These are phyloP conservation scores for Cynara cardunculus DNA, from an alignment of 129 eudicot species.

Conservation along the genomic window DNA sequence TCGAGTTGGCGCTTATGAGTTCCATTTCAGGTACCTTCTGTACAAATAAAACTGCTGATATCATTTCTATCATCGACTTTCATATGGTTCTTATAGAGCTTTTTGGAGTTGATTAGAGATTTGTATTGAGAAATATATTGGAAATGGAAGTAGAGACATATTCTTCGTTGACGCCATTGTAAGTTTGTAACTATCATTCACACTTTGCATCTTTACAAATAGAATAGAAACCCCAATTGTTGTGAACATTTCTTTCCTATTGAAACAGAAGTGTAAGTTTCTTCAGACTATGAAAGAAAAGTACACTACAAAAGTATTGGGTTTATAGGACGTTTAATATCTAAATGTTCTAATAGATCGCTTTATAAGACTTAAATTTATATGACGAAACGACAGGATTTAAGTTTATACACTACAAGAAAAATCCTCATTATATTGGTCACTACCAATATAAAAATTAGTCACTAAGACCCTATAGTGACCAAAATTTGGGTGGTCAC, in stretches of 20 bases:
- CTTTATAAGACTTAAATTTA: too few species aligned
- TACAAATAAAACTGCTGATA: slow-evolving; percentile 32
- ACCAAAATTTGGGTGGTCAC: too few species aligned
- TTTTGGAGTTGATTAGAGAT: slow-evolving; percentile 18
- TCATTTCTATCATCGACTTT: not conserved
- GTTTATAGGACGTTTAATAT: too few species aligned
- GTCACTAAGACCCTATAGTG: too few species aligned
- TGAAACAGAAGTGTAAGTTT: not conserved
- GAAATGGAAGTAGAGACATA: slow-evolving; percentile 14
- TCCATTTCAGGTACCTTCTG: slow-evolving; percentile 76
- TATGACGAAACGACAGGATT: too few species aligned
- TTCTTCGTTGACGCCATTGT: slow-evolving; percentile 1
- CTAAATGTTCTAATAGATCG: too few species aligned
- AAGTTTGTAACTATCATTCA: slow-evolving; percentile 14
- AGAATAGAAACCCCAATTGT: not conserved
- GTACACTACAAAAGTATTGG: too few species aligned
- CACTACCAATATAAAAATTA: too few species aligned
- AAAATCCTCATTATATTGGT: too few species aligned
- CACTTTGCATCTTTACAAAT: not conserved
- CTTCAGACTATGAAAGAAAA: too few species aligned
- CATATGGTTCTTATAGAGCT: not conserved
- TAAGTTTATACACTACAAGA: too few species aligned
- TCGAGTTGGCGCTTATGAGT: slow-evolving; percentile 62
- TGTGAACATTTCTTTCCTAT: not conserved
- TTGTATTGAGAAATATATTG: slow-evolving; percentile 20